Evolutionary conservation across 495 filamentous ascomycete genomes (phyloP).

Genomic region (Schizothecium vesticola): DNA sequence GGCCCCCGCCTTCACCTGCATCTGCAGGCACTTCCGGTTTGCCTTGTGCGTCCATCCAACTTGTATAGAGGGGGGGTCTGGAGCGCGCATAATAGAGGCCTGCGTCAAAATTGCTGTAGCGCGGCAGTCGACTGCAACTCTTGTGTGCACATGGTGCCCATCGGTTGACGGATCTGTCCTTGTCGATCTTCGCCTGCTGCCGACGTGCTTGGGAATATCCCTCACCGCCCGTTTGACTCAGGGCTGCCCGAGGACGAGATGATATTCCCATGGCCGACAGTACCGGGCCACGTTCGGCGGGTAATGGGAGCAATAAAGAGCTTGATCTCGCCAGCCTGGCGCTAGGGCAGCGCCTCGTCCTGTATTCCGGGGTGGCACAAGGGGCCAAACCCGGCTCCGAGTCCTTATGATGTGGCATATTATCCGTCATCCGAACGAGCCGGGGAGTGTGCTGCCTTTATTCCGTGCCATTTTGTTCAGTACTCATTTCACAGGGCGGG

Average conservation of each 20-base stretch:
- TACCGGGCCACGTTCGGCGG: not conserved
- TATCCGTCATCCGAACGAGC: slow-evolving; percentile 15
- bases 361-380: slow-evolving; percentile 11
- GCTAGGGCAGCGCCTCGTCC: not conserved
- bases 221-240: not conserved
- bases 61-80: not conserved
- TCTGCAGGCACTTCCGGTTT: not conserved
- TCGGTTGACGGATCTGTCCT: not conserved
- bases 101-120: not conserved
- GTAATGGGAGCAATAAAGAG: not conserved
- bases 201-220: not conserved
- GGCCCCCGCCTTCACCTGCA: not conserved
- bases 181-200: not conserved
- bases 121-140: not conserved
- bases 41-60: not conserved
- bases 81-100: not conserved
- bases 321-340: not conserved
- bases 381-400: slow-evolving; percentile 14
- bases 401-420: slow-evolving; percentile 18
- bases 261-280: not conserved
- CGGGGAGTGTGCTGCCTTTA: slow-evolving; percentile 2
- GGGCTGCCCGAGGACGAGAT: not conserved
- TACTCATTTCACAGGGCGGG: not conserved
- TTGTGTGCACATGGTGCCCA: not conserved
- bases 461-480: not conserved